A percentile compares a stretch with the other conserved stretches of the same genome.
Conservation (phyloP, 129 eudicot species). For the Lonicera japonica region DNA sequence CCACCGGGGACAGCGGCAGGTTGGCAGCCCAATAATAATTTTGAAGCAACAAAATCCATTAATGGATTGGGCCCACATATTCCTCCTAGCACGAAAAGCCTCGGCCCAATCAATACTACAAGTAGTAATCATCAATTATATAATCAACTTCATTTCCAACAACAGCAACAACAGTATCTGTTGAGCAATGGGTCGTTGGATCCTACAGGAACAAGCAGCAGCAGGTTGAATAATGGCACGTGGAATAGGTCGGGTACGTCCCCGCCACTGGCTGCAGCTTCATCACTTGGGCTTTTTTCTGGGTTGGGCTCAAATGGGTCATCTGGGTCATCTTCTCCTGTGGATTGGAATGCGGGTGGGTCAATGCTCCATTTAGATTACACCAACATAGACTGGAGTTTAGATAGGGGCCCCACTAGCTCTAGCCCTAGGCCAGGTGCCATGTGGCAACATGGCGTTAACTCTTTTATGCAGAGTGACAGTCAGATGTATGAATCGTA, state of each 20-base stretch:
- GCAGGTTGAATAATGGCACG: slow-evolving; percentile 16
- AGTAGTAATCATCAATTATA: slow-evolving; percentile 30
- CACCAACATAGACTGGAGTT: slow-evolving; percentile 82
- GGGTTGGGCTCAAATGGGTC: slow-evolving; percentile 59
- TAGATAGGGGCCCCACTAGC: slow-evolving; percentile 38
- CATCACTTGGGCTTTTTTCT: slow-evolving; percentile 78
- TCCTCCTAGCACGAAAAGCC: slow-evolving; percentile 49
- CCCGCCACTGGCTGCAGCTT: slow-evolving; percentile 74
- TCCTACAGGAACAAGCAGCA: slow-evolving; percentile 27
- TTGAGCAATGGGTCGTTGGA: slow-evolving; percentile 44
- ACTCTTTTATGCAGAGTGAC: slow-evolving; percentile 16
- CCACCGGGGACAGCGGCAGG: too few species aligned
- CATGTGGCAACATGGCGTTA: slow-evolving; percentile 32
- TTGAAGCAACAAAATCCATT: slow-evolving; percentile 46
- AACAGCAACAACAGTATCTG: slow-evolving; percentile 39
- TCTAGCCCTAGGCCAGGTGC: slow-evolving; percentile 32
- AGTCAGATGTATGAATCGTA: slow-evolving; percentile 24
- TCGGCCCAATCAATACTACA: slow-evolving; percentile 27
- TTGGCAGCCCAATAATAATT: slow-evolving; percentile 36
- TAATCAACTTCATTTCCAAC: slow-evolving; percentile 43
- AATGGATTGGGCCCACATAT: slow-evolving; percentile 35
- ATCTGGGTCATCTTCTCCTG: slow-evolving; percentile 65
- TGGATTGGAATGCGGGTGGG: slow-evolving; percentile 72
- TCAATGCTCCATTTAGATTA: slow-evolving; percentile 61
- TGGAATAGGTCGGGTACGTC: slow-evolving; percentile 48